These are phyloP conservation scores for Isoetes engelmannii DNA, from an alignment of 83 land plant species.

Conservation along the genomic window DNA sequence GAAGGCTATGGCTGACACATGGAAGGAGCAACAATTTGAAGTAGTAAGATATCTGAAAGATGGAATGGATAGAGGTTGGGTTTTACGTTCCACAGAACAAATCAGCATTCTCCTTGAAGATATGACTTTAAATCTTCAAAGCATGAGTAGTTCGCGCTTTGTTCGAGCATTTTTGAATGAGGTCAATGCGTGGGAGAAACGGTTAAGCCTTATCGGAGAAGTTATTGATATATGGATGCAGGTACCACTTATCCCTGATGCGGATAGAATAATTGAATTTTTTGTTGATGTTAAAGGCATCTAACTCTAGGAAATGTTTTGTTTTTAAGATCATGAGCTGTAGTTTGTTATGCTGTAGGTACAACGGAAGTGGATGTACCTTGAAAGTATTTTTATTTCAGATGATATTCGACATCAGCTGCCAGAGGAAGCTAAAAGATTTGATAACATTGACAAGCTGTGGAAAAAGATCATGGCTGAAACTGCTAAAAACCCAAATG, in stretches of 20 bases:
- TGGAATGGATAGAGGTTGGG: constrained; percentile 36
- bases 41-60: constrained; percentile 25
- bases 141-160: constrained; percentile 39
- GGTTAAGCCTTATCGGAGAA: constrained; percentile 33
- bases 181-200: constrained; percentile 30
- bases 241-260: constrained; percentile 13
- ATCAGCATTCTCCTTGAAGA: constrained; percentile 30
- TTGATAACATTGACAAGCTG: constrained; percentile 34
- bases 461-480: constrained; percentile 41
- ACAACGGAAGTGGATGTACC: constrained; percentile 44
- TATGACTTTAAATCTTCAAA: constrained; percentile 33
- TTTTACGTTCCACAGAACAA: constrained; percentile 23
- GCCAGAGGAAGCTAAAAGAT: constrained; percentile 37
- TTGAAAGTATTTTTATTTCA: constrained; percentile 37
- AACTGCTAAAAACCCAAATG: constrained; percentile 31
- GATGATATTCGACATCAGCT: constrained; percentile 42
- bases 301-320: too few species aligned
- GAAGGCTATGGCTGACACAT: constrained; percentile 32
- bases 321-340: too few species aligned
- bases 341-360: constrained; percentile 14
- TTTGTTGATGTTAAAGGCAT: neutral
- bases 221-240: constrained; percentile 42
- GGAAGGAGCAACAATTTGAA: constrained; percentile 39
- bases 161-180: constrained; percentile 34
- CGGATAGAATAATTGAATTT: neutral